A percentile compares a stretch with the other conserved stretches of the same genome.
Evolutionary conservation across 352 stramenopile species (phyloP).

Genomic region (Aphanomyces astaci): DNA sequence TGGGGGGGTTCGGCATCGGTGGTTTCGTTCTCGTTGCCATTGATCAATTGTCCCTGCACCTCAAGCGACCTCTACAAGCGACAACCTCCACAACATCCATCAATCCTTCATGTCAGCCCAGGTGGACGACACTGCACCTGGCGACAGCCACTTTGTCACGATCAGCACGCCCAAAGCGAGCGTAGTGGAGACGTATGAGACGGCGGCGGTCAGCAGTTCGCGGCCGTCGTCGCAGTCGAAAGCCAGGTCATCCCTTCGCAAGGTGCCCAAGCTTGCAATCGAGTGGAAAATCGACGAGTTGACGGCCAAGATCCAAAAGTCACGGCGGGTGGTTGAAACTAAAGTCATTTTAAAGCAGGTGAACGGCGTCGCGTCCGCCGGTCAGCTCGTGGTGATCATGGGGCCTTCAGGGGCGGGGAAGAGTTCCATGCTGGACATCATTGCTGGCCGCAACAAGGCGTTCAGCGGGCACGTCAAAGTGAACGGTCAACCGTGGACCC

Average conservation of each 20-base stretch:
- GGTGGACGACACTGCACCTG: not conserved
- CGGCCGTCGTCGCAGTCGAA: not conserved
- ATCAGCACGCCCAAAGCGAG: constrained; percentile 5
- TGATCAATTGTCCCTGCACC: not conserved
- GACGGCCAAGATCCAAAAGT: constrained; percentile 28
- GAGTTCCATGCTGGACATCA: constrained; percentile 46
- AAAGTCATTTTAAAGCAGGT: constrained; percentile 42
- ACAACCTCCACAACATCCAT: too few relatives aligned
- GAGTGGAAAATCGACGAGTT: constrained; percentile 32
- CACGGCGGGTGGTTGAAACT: constrained; percentile 25
- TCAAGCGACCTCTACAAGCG: too few relatives aligned
- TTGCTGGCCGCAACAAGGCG: constrained; percentile 40
- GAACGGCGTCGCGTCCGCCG: constrained; percentile 28
- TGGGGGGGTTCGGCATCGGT: too few relatives aligned
- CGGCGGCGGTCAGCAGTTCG: not conserved
- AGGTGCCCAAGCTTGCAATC: constrained; percentile 31
- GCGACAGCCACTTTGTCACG: constrained; percentile 13
- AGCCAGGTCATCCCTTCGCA: not conserved
- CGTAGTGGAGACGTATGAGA: not conserved
- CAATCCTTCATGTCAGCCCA: not conserved
- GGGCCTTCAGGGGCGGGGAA: constrained; percentile 48
- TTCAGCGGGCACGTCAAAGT: constrained; percentile 48
- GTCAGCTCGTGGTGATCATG: constrained; percentile 45
- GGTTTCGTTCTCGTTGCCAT: not conserved
- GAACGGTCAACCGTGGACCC: constrained; percentile 39